phyloP scores from a whole-genome alignment of 495 filamentous ascomycete genomes.

The Chlorociboria aeruginascens region DNA sequence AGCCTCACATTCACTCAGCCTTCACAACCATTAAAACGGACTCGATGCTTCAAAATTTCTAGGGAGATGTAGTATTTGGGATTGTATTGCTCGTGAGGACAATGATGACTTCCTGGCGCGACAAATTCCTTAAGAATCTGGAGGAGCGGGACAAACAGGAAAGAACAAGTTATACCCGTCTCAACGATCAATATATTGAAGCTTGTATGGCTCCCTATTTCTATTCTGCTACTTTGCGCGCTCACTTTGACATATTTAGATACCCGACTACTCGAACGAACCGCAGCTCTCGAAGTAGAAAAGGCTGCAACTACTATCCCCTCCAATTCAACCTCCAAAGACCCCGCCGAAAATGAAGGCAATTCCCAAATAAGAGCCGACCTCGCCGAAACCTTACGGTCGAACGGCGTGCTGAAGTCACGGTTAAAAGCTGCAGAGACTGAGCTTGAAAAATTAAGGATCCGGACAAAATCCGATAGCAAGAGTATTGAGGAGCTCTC shows the following conservation, averaged over 20 bases:
- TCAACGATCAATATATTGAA: conserved; percentile 36
- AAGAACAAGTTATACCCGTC: conserved; percentile 29
- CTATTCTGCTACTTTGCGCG: conserved; percentile 2
- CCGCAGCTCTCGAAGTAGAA: conserved; percentile 42
- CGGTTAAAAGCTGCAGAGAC: conserved; percentile 45
- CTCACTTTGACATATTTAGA: conserved; percentile 29
- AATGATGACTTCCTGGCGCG: conserved; percentile 33
- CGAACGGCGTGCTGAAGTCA: conserved; percentile 50
- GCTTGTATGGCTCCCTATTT: conserved; percentile 35
- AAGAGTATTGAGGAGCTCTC: conserved; percentile 49
- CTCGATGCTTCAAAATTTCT: too few species aligned
- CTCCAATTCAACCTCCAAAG: conserved; percentile 8
- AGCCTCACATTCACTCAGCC: too few species aligned
- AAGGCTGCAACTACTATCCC: conserved; percentile 24
- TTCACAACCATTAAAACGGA: too few species aligned
- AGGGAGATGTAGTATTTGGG: too few species aligned
- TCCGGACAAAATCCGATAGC: conserved; percentile 39
- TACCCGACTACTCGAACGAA: conserved; percentile 56
- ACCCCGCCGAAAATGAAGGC: conserved; percentile 23
- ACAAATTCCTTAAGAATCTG: conserved; percentile 43
- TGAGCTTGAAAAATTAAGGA: conserved; percentile 47
- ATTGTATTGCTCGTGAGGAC: too few species aligned
- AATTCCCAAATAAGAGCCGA: conserved; percentile 45
- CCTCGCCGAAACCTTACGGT: conserved; percentile 62
- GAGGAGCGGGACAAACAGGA: conserved; percentile 43